phyloP scores from a whole-genome alignment of 306 rosid species.

The Sphenostylis stenocarpa region DNA sequence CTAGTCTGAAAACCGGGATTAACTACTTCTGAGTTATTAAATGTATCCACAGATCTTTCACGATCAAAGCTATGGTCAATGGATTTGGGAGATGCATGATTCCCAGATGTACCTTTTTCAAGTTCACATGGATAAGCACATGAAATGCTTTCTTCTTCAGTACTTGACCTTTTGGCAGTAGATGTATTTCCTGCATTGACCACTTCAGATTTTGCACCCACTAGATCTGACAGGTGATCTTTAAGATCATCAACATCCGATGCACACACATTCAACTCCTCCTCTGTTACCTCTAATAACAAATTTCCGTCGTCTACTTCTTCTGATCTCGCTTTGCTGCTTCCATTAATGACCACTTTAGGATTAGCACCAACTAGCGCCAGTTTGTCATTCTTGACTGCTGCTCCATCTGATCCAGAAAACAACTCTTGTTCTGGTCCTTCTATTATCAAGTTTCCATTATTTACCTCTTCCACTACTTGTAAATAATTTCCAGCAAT shows the following conservation, averaged over 20 bases:
- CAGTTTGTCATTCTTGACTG: conserved; percentile 7
- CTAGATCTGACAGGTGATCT: conserved; percentile 23
- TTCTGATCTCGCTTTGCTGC: conserved; percentile 31
- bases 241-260: conserved; percentile 26
- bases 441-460: conserved; percentile 13
- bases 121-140: conserved; percentile 7
- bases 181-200: conserved; percentile 37
- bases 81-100: conserved; percentile 34
- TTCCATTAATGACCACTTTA: conserved; percentile 33
- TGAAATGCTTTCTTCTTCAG: conserved; percentile 40
- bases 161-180: conserved; percentile 36
- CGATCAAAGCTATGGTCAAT: conserved; percentile 27
- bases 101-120: conserved; percentile 40
- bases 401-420: conserved; percentile 9
- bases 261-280: background rate
- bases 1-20: conserved; percentile 52
- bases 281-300: conserved; percentile 15
- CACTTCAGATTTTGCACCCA: conserved; percentile 35
- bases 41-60: conserved; percentile 41
- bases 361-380: background rate
- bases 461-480: conserved; percentile 13
- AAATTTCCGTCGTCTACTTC: conserved; percentile 10
- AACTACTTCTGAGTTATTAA: conserved; percentile 37
- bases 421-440: background rate
- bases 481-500: conserved; percentile 21